Conservation (phyloP, 331 rosid species). For the Erythrophleum ivorense region DNA sequence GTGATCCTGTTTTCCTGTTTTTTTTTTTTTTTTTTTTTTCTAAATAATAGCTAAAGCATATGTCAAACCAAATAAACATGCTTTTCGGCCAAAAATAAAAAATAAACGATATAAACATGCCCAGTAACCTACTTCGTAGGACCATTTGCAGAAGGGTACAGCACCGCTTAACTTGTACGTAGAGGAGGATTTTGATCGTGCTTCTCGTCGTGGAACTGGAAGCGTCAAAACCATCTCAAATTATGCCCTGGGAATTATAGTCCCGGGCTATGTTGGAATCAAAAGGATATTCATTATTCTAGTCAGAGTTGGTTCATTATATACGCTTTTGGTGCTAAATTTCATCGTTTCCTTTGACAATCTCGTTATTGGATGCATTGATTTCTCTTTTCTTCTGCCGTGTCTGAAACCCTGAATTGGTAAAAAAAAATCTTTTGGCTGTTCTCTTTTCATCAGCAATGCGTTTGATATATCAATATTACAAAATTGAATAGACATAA, state of each 20-base stretch:
- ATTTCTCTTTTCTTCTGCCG: too few relatives aligned
- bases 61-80: background rate
- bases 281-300: background rate
- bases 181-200: conserved; percentile 82
- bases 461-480: too few relatives aligned
- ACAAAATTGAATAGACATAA: conserved; percentile 34
- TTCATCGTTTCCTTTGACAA: too few relatives aligned
- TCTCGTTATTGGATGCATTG: too few relatives aligned
- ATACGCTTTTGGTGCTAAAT: too few relatives aligned
- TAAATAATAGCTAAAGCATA: background rate
- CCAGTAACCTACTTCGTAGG: background rate
- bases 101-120: background rate
- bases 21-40: background rate
- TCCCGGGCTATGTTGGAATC: background rate
- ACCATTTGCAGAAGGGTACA: conserved; percentile 65
- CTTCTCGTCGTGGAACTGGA: conserved; percentile 83
- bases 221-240: conserved; percentile 80
- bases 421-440: too few relatives aligned
- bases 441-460: too few relatives aligned
- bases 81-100: too few relatives aligned
- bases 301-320: background rate
- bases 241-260: conserved; percentile 69
- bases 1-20: background rate
- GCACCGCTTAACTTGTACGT: conserved; percentile 82
- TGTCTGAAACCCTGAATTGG: too few relatives aligned